Evolutionary conservation across 768 basidiomycete genomes (phyloP).

Genomic region (Dioszegia crocea): DNA sequence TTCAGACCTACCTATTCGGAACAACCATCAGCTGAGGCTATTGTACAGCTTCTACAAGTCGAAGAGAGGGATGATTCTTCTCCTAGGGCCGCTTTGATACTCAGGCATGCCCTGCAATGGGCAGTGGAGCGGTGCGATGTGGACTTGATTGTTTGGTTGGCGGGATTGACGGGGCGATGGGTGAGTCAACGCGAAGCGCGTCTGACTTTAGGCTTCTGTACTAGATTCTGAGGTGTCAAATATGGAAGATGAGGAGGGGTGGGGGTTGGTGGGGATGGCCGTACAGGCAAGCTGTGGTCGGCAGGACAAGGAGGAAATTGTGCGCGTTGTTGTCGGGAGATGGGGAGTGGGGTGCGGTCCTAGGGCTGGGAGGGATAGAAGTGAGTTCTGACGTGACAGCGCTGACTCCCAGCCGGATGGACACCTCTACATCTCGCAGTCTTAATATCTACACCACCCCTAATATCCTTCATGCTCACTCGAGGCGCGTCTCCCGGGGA

Average conservation of each 20-base stretch:
- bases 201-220: slow-evolving; percentile 19
- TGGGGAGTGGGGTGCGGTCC: slow-evolving; percentile 36
- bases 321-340: slow-evolving; percentile 64
- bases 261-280: slow-evolving; percentile 54
- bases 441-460: slow-evolving; percentile 77
- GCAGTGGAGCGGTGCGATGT: slow-evolving; percentile 34
- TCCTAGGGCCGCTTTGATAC: slow-evolving; percentile 19
- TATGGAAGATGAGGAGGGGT: slow-evolving; percentile 76
- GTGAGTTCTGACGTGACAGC: slow-evolving; percentile 54
- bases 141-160: slow-evolving; percentile 35
- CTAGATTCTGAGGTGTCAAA: slow-evolving; percentile 39
- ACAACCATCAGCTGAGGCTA: neutral
- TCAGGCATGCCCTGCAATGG: slow-evolving; percentile 33
- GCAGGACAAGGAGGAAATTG: slow-evolving; percentile 85
- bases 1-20: neutral
- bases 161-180: slow-evolving; percentile 27
- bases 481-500: slow-evolving; percentile 82
- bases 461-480: slow-evolving; percentile 87
- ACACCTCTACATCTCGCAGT: slow-evolving; percentile 90
- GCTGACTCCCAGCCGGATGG: slow-evolving; percentile 70
- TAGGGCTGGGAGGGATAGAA: slow-evolving; percentile 51
- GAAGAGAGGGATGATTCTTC: slow-evolving; percentile 2
- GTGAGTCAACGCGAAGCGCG: slow-evolving; percentile 13
- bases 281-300: slow-evolving; percentile 64
- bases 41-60: neutral